Evolutionary conservation across 2,329 filamentous ascomycete genomes (phyloP), one percentile per base, ranked within the genome.

Genomic region (Pseudogymnoascus destructans): DNA sequence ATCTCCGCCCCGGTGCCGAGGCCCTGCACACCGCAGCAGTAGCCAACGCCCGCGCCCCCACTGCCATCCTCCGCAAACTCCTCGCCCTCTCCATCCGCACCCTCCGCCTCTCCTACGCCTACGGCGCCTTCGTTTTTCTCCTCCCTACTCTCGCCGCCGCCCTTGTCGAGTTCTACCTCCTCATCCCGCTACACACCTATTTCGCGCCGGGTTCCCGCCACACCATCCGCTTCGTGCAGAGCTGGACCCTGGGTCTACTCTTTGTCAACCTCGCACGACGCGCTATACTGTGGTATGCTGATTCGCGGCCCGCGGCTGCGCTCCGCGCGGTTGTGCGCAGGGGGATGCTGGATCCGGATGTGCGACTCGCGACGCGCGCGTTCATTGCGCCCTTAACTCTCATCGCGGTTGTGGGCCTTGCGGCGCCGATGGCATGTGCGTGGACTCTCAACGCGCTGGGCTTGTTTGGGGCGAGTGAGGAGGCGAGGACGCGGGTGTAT

Each of bases 221-320:
- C 67, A 87, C 85, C 6, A 81, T 97, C 40, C 86, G 95, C 62
- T 78, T 97, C 61, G 85, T 97, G 40, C 92, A 97, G 69, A 85
- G 91, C 59, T 98, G 92, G 90, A 95, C 91, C 0, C 76, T 98
- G 1, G 93, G 93, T 3, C 79, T 98, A 19, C 78, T 98, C 2
- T 96, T 95, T 70, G 79, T 95, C 27, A 91, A 95, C 63, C 82
- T 97, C 65, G 81, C 81, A 0, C 79, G 82, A 13, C 84, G 86
- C 36, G 73, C 89, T 65, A 77, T 90, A 23, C 75, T 86, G 10
- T 56, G 54, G 54, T 33, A 38, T 13, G 5, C 30, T 2, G 78
- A 82, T 8, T 86, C 85, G 8, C 84, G 87, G 3, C 79, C 87
- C 0, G 86, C 89, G 0, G 77, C 82, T 56, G 89, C 90, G 0